A percentile compares a stretch with the other conserved stretches of the same genome.
These are phyloP conservation scores for Taiozyma sp. DNA, from an alignment of 1,139 yeast genomes.

Conservation along the genomic window DNA sequence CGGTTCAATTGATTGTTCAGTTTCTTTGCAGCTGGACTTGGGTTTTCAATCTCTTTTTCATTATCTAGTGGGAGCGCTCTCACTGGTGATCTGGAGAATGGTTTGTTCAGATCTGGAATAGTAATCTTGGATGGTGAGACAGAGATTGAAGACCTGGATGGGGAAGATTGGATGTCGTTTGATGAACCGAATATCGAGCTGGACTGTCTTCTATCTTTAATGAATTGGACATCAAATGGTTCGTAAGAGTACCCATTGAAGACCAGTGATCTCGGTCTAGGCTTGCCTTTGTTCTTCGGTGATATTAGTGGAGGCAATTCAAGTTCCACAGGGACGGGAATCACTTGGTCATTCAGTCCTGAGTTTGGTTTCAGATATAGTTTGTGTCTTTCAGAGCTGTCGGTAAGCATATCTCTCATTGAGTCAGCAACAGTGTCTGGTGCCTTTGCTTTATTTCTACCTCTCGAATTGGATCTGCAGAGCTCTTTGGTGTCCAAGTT, in stretches of 20 bases:
- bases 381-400: conserved; percentile 18
- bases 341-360: conserved; percentile 27
- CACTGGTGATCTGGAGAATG: not conserved
- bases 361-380: conserved; percentile 31
- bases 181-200: not conserved
- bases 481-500: conserved; percentile 27
- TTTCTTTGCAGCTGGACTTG: conserved; percentile 21
- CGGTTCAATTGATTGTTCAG: conserved; percentile 19
- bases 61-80: conserved; percentile 11
- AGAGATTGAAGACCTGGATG: not conserved
- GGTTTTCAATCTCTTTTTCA: conserved; percentile 20
- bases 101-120: conserved; percentile 14
- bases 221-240: conserved; percentile 15
- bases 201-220: not conserved
- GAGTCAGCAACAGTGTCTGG: conserved; percentile 12
- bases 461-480: conserved; percentile 18
- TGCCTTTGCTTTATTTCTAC: conserved; percentile 5
- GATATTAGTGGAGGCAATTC: conserved; percentile 32
- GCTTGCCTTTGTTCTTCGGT: conserved; percentile 26
- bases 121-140: conserved; percentile 4
- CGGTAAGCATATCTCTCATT: conserved; percentile 12
- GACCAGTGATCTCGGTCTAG: conserved; percentile 20
- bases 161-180: not conserved
- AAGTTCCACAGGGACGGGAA: conserved; percentile 33
- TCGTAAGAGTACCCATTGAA: conserved; percentile 22